Evolutionary conservation across 371 early-diverging fungal genomes (phyloP), one percentile per base, ranked within the genome.

Genomic region (Apophysomyces trapeziformis): DNA sequence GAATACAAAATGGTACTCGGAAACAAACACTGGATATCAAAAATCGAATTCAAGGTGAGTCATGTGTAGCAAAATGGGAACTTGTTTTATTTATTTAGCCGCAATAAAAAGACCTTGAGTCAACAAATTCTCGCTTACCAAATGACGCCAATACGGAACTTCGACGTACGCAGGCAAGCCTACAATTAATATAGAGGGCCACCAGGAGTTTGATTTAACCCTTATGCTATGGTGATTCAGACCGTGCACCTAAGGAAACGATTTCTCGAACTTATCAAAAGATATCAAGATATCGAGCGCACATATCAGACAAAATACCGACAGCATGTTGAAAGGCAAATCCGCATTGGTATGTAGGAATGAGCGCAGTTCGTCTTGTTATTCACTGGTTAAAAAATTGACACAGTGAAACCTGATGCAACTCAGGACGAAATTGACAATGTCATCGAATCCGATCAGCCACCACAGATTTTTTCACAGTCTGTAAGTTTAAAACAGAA

Each of bases 251-350:
- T 91, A 64, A 86, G 89, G 63, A 91, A 92, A 68, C 90, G 88
- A 70, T 94, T 95, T 66, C 73, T 93, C 72, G 92, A 93, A 38
- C 84, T 87, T 9, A 92, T 95, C 80, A 85, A 85, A 56, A 86
- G 89, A 45, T 95, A 92, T 73, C 92, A 92, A 76, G 79, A 84
- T 39, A 83, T 91, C 4, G 93, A 95, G 72, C 85, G 86, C 64
- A 88, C 89, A 57, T 92, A 90, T 65, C 88, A 92, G 63, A 86
- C 88, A 67, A 92, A 92, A 71, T 92, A 91, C 72, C 89, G 91
- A 70, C 88, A 88, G 59, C 80, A 93, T 57, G 84, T 95, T 84
- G 91, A 92, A 74, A 70, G 92, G 66, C 94, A 95, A 68, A 90
- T 87, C 72, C 80, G 84, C 46, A 91, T 95, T 76, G 94, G 91